Base-by-base conservation (phyloP, 2,329 filamentous ascomycete genomes). In the Elsinoe necatrix region DNA sequence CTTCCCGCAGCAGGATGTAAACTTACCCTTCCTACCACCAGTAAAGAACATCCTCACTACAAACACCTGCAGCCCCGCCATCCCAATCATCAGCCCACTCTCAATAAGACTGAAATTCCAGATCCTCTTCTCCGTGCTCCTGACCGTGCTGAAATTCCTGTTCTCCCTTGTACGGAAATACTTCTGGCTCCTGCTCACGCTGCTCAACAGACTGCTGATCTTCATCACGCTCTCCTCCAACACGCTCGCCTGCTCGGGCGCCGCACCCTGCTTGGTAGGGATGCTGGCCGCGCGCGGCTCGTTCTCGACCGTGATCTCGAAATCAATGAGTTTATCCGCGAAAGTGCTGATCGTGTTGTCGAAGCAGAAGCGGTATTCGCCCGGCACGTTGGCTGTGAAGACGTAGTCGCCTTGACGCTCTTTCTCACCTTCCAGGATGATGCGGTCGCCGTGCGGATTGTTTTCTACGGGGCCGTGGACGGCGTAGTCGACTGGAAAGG, bases 121-220 rank as follows among this genome's bases (percentile, higher is more conserved):
- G 67, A 98, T 98, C 61, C 93, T 81, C 70, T 83, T 83, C 78
- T 98, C 93, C 39, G 93, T 98, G 75, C 91, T 96, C 71, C 89
- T 82, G 66, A 98, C 93, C 8, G 93, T 98, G 76, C 89, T 95
- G 75, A 98, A 97, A 76, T 98, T 98, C 61, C 93, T 83, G 80
- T 98, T 98, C 79, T 98, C 93, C 63, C 93, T 85, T 2, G 93
- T 98, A 61, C 95, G 87, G 84, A 98, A 98, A 78, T 98, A 98
- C 72, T 98, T 98, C 69, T 98, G 93, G 77, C 95, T 96, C 67
- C 93, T 83, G 41, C 88, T 90, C 69, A 98, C 93, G 61, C 91
- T 96, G 12, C 90, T 95, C 52, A 98, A 77, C 69, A 95, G 89
- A 61, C 89, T 85, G 11, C 90, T 95, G 59, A 98, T 80, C 77